phyloP scores from a whole-genome alignment of 2,329 filamentous ascomycete genomes.

The Cladosporium halotolerans region DNA sequence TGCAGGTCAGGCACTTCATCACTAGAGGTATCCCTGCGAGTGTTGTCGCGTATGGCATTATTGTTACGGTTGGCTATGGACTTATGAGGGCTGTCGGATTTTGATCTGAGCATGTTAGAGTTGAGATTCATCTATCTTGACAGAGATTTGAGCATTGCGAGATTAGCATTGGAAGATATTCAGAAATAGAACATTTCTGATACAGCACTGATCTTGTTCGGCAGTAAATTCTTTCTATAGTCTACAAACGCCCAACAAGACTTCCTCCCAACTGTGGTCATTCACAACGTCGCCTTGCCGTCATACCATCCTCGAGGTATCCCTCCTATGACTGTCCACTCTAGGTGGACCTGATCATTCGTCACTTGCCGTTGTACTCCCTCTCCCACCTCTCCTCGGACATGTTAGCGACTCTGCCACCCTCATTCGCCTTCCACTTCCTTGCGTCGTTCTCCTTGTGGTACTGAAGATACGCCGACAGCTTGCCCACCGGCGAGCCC shows the following conservation, averaged over 20 bases:
- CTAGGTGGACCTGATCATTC: neutral
- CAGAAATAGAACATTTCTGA: too few species aligned
- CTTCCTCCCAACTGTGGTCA: too few species aligned
- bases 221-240: too few species aligned
- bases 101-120: conserved; percentile 24
- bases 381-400: neutral
- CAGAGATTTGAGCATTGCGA: too few species aligned
- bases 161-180: too few species aligned
- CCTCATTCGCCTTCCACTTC: neutral
- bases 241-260: too few species aligned
- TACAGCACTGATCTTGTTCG: too few species aligned
- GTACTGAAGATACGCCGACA: conserved; percentile 14
- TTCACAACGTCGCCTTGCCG: too few species aligned
- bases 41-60: conserved; percentile 70
- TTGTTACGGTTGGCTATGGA: conserved; percentile 84
- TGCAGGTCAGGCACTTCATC: conserved; percentile 90
- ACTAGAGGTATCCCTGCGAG: conserved; percentile 86
- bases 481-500: conserved; percentile 14
- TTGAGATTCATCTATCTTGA: too few species aligned
- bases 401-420: conserved; percentile 1
- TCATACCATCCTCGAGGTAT: too few species aligned
- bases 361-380: neutral
- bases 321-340: too few species aligned
- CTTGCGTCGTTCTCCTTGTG: neutral
- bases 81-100: conserved; percentile 74